These are phyloP conservation scores for Saururus chinensis DNA, from an alignment of 164 flowering plant genomes.

Conservation along the genomic window DNA sequence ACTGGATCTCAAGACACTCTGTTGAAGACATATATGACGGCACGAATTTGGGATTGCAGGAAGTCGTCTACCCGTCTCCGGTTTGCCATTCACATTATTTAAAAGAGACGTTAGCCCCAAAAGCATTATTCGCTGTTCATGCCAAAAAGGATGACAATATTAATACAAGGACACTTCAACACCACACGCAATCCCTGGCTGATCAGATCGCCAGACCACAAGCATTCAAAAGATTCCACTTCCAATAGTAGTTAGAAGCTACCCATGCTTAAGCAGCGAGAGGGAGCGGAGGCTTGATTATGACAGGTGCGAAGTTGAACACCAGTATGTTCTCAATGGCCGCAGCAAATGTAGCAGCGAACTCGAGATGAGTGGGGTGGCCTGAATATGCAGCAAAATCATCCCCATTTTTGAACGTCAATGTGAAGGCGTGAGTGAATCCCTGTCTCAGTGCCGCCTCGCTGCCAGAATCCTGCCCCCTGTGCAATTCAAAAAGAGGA, in stretches of 20 bases:
- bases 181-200: no score
- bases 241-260: neutral
- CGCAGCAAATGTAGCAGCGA: conserved; percentile 42
- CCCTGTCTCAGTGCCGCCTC: conserved; percentile 67
- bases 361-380: conserved; percentile 59
- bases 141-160: no score
- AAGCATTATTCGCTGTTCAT: no score
- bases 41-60: no score
- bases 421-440: conserved; percentile 55
- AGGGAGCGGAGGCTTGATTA: conserved; percentile 26
- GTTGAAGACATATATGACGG: no score
- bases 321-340: conserved; percentile 63
- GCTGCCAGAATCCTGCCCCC: conserved; percentile 68
- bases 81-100: no score
- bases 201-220: no score
- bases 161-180: no score
- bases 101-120: no score
- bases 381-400: conserved; percentile 32
- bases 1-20: no score
- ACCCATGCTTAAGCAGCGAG: neutral
- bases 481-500: conserved; percentile 12
- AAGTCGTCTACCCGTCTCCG: no score
- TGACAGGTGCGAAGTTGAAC: conserved; percentile 55
- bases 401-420: conserved; percentile 58
- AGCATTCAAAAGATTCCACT: no score